A percentile compares a stretch with the other conserved stretches of the same genome.
Conservation (phyloP, 163 green algal genomes). For the Scenedesmus sp. region DNA sequence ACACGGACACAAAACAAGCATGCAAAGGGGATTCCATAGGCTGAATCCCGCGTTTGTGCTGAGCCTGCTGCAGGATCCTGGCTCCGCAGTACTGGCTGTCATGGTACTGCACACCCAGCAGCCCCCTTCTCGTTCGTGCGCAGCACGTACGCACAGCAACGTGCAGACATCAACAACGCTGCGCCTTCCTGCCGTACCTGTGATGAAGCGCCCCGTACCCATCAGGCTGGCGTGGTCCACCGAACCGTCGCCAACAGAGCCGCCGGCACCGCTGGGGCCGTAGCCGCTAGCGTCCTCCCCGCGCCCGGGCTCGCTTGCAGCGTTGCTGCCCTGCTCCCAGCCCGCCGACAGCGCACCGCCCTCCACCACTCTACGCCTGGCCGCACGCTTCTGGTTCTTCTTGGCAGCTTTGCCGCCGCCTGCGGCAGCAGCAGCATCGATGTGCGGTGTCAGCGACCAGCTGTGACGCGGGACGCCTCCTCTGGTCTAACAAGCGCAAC, state of each 20-base stretch:
- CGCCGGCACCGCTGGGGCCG: background rate
- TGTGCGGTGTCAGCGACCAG: too few relatives aligned
- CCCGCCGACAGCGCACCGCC: background rate
- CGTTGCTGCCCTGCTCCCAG: background rate
- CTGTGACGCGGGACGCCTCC: too few relatives aligned
- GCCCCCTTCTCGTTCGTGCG: too few relatives aligned
- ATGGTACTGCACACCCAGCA: too few relatives aligned
- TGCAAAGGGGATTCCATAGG: too few relatives aligned
- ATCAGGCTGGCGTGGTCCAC: slow-evolving; percentile 10
- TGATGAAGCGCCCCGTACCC: slow-evolving; percentile 17
- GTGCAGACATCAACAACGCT: background rate
- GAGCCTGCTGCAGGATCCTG: too few relatives aligned
- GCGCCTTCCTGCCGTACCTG: background rate
- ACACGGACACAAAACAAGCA: too few relatives aligned
- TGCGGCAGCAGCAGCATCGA: background rate
- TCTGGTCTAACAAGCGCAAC: too few relatives aligned
- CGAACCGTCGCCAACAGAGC: background rate
- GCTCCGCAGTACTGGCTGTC: too few relatives aligned
- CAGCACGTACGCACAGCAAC: too few relatives aligned
- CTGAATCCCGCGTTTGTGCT: too few relatives aligned
- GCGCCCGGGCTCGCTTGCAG: background rate
- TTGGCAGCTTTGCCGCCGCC: slow-evolving; percentile 25
- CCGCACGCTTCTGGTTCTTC: slow-evolving; percentile 22
- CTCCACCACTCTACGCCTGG: background rate
- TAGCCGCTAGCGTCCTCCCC: background rate